A percentile compares a stretch with the other conserved stretches of the same genome.
These are phyloP conservation scores for Sisymbrium irio DNA, from an alignment of 345 rosid genomes.

Conservation along the genomic window DNA sequence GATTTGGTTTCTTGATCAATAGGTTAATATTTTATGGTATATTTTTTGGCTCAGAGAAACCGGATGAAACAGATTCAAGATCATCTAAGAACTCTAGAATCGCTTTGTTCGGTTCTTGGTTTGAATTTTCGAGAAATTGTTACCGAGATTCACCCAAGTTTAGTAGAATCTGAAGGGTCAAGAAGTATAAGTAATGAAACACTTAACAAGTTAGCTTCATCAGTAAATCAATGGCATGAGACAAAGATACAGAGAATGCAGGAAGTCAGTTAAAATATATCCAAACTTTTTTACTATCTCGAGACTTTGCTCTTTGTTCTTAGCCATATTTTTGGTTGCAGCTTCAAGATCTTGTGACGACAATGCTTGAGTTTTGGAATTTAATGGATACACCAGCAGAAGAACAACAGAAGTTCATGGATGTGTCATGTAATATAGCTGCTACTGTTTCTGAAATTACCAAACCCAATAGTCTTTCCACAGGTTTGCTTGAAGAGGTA, in stretches of 20 bases:
- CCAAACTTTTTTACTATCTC: not conserved
- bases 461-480: constrained; percentile 77
- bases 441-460: constrained; percentile 89
- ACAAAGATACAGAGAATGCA: constrained; percentile 82
- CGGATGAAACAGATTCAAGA: constrained; percentile 64
- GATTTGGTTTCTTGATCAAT: not conserved
- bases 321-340: constrained; percentile 33
- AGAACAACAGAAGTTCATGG: constrained; percentile 79
- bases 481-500: constrained; percentile 56
- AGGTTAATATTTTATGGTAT: not conserved
- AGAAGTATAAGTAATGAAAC: constrained; percentile 52
- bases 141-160: constrained; percentile 53
- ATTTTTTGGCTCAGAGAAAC: constrained; percentile 50
- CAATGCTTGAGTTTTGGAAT: constrained; percentile 89
- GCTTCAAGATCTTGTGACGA: constrained; percentile 94
- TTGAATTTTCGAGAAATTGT: constrained; percentile 48
- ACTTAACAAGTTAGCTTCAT: constrained; percentile 47
- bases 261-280: constrained; percentile 41
- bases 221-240: constrained; percentile 51
- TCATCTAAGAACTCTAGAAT: constrained; percentile 42
- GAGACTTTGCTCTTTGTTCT: not conserved
- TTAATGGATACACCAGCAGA: constrained; percentile 94
- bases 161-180: constrained; percentile 49
- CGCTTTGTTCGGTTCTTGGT: constrained; percentile 74
- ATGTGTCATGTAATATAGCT: constrained; percentile 85